Conservation (phyloP, 1,284 basidiomycete species). For the Coniferiporia sulphurascens region DNA sequence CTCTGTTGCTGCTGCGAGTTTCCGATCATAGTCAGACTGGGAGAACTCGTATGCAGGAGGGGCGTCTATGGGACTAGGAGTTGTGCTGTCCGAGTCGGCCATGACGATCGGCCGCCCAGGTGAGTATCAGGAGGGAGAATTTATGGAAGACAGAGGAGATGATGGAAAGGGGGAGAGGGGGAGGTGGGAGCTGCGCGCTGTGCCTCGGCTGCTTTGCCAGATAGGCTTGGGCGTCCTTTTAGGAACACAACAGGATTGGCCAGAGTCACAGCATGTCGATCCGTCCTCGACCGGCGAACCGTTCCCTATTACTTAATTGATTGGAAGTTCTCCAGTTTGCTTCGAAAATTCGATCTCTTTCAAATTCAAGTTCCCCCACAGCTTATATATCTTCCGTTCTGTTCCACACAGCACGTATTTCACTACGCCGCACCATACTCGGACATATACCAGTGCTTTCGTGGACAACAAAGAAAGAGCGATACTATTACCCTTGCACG, state of each 20-base stretch:
- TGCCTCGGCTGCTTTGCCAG: not conserved
- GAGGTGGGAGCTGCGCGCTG: not conserved
- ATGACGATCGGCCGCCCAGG: not conserved
- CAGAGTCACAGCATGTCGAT: not conserved
- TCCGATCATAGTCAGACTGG: constrained; percentile 53
- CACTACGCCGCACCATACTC: too few species aligned
- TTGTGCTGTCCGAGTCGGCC: not conserved
- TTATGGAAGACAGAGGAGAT: not conserved
- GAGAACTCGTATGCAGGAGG: constrained; percentile 48
- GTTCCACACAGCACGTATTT: too few species aligned
- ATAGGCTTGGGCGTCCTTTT: not conserved
- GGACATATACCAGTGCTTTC: too few species aligned
- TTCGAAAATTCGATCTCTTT: too few species aligned
- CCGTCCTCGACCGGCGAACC: not conserved
- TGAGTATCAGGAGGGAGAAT: not conserved
- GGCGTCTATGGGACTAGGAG: constrained; percentile 14
- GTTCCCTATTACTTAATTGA: not conserved
- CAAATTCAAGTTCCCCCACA: too few species aligned
- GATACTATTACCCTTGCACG: too few species aligned
- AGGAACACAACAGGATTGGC: not conserved
- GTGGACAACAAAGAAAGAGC: too few species aligned
- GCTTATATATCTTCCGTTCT: too few species aligned
- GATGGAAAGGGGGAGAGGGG: not conserved
- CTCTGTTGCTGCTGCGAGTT: constrained; percentile 40
- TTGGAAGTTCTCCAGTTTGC: too few species aligned